phyloP scores from a whole-genome alignment of 345 rosid genomes.

The Balakata baccata region DNA sequence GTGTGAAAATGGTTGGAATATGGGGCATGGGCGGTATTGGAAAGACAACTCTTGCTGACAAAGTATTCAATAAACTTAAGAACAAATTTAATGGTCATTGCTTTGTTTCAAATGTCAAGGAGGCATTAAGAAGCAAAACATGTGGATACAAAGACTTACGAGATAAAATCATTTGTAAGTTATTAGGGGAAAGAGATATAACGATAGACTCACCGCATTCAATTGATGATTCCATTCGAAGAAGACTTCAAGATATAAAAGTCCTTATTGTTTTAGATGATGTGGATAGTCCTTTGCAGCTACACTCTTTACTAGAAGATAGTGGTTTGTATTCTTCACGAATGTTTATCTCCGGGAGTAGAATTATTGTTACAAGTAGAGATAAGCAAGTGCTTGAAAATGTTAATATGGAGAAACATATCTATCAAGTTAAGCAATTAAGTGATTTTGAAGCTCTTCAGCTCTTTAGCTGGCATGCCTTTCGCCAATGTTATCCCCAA shows the following conservation, averaged over 20 bases:
- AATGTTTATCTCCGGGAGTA: not conserved
- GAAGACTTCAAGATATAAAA: not conserved
- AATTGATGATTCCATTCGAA: not conserved
- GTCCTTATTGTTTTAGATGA: not conserved
- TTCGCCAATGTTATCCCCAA: not conserved
- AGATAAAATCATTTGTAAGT: not conserved
- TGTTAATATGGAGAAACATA: not conserved
- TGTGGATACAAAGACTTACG: not conserved
- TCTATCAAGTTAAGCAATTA: not conserved
- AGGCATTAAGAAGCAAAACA: no score
- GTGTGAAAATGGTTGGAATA: not conserved
- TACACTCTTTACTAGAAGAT: not conserved
- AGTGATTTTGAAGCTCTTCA: not conserved
- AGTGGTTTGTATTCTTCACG: not conserved
- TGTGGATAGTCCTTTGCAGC: not conserved
- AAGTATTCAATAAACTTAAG: not conserved
- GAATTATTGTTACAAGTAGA: conserved; percentile 12
- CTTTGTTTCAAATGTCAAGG: no score
- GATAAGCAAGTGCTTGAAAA: not conserved
- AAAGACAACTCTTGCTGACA: not conserved
- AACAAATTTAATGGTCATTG: no score
- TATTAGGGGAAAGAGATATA: not conserved
- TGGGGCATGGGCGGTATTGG: conserved; percentile 12
- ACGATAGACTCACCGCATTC: not conserved
- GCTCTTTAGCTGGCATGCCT: not conserved